Percentiles rank a stretch among this genome's conserved stretches.
phyloP scores from a whole-genome alignment of 805 yeast species.

The Candida alai region DNA sequence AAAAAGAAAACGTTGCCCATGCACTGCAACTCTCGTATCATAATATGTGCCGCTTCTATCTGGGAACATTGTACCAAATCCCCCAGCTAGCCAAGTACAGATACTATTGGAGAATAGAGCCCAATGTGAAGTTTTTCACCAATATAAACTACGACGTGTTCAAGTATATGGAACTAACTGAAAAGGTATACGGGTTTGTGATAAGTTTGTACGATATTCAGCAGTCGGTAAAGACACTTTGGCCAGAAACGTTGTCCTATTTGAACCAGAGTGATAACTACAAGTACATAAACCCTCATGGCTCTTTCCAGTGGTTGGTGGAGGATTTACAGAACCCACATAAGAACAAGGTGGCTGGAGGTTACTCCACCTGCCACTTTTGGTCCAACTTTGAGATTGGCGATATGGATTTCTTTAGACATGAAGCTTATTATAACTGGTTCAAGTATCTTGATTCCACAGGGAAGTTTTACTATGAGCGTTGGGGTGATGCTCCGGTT shows the following conservation, averaged over 20 bases:
- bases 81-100: slow-evolving; percentile 57
- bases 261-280: slow-evolving; percentile 54
- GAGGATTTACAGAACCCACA: slow-evolving; percentile 51
- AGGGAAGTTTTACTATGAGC: slow-evolving; percentile 84
- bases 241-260: slow-evolving; percentile 67
- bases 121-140: slow-evolving; percentile 63
- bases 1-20: slow-evolving; percentile 50
- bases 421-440: slow-evolving; percentile 63
- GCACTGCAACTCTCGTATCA: slow-evolving; percentile 65
- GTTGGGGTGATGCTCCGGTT: slow-evolving; percentile 96
- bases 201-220: slow-evolving; percentile 68
- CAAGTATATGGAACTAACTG: slow-evolving; percentile 63
- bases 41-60: slow-evolving; percentile 81
- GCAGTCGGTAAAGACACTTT: slow-evolving; percentile 55
- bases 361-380: slow-evolving; percentile 74
- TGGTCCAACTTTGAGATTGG: slow-evolving; percentile 91
- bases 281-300: slow-evolving; percentile 44
- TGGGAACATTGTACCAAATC: slow-evolving; percentile 58
- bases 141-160: slow-evolving; percentile 74
- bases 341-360: slow-evolving; percentile 38
- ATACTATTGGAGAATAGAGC: slow-evolving; percentile 83
- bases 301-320: slow-evolving; percentile 50
- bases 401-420: slow-evolving; percentile 74
- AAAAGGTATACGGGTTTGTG: slow-evolving; percentile 72
- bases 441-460: slow-evolving; percentile 58